Evolutionary conservation across 805 yeast genomes (phyloP).

Genomic region (Komagataella phaffii): DNA sequence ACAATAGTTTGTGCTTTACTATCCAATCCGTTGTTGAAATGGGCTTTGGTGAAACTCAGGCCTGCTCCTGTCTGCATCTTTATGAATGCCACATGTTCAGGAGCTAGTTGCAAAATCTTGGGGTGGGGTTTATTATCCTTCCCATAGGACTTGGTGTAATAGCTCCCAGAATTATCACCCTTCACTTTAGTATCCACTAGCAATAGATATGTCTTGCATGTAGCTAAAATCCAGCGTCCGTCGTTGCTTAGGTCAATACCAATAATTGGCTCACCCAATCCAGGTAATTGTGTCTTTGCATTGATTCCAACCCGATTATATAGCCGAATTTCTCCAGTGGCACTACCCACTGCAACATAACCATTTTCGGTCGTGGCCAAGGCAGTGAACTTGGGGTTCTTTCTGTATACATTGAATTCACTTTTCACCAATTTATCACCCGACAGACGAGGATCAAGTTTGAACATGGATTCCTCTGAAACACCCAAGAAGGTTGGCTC

Average conservation of each 20-base stretch:
- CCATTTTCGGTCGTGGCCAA: slow-evolving; percentile 66
- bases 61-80: slow-evolving; percentile 32
- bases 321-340: slow-evolving; percentile 62
- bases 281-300: slow-evolving; percentile 73
- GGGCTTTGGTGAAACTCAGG: slow-evolving; percentile 55
- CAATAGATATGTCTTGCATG: slow-evolving; percentile 60
- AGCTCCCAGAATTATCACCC: slow-evolving; percentile 43
- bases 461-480: slow-evolving; percentile 51
- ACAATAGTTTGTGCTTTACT: slow-evolving; percentile 57
- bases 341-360: slow-evolving; percentile 61
- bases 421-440: slow-evolving; percentile 46
- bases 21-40: slow-evolving; percentile 60
- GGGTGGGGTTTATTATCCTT: slow-evolving; percentile 58
- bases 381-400: slow-evolving; percentile 42
- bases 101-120: slow-evolving; percentile 48
- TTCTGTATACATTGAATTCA: slow-evolving; percentile 38
- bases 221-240: slow-evolving; percentile 73
- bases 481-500: slow-evolving; percentile 70
- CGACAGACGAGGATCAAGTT: slow-evolving; percentile 65
- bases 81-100: slow-evolving; percentile 61
- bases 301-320: slow-evolving; percentile 60
- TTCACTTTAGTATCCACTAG: slow-evolving; percentile 53
- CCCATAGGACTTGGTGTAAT: slow-evolving; percentile 49
- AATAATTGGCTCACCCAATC: slow-evolving; percentile 62
- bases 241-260: slow-evolving; percentile 65